phyloP scores from a whole-genome alignment of 2,329 filamentous ascomycete genomes.

The Didymosphaeria variabile region DNA sequence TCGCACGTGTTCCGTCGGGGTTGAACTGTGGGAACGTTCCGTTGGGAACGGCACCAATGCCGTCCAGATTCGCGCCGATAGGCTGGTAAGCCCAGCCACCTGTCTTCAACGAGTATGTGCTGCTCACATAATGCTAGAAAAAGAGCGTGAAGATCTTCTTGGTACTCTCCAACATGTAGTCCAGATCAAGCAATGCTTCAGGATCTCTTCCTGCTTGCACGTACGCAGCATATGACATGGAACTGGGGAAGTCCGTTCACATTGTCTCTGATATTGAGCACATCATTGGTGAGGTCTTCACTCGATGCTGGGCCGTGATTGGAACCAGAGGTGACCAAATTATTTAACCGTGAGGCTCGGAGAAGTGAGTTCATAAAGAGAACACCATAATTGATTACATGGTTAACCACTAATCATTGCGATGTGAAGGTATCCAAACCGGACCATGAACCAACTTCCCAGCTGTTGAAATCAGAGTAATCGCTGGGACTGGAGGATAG shows the following conservation, averaged over 20 bases:
- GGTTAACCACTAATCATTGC: not conserved
- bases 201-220: slow-evolving; percentile 29
- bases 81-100: slow-evolving; percentile 37
- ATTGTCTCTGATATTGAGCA: slow-evolving; percentile 35
- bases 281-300: slow-evolving; percentile 24
- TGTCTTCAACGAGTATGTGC: slow-evolving; percentile 23
- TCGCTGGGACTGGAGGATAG: slow-evolving; percentile 8
- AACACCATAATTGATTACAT: slow-evolving; percentile 21
- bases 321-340: not conserved
- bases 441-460: slow-evolving; percentile 12
- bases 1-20: slow-evolving; percentile 11
- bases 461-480: not conserved
- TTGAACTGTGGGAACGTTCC: slow-evolving; percentile 6
- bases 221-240: slow-evolving; percentile 41
- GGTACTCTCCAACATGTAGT: slow-evolving; percentile 19
- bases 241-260: slow-evolving; percentile 37
- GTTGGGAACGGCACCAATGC: slow-evolving; percentile 1
- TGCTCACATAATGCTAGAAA: slow-evolving; percentile 43
- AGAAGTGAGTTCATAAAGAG: slow-evolving; percentile 24
- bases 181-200: slow-evolving; percentile 26
- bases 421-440: slow-evolving; percentile 1
- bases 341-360: slow-evolving; percentile 12
- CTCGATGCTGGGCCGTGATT: not conserved
- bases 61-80: slow-evolving; percentile 31
- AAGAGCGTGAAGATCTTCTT: slow-evolving; percentile 38